These are phyloP conservation scores for Stemphylium beticola DNA, from an alignment of 2,329 filamentous ascomycete genomes.

Conservation along the genomic window DNA sequence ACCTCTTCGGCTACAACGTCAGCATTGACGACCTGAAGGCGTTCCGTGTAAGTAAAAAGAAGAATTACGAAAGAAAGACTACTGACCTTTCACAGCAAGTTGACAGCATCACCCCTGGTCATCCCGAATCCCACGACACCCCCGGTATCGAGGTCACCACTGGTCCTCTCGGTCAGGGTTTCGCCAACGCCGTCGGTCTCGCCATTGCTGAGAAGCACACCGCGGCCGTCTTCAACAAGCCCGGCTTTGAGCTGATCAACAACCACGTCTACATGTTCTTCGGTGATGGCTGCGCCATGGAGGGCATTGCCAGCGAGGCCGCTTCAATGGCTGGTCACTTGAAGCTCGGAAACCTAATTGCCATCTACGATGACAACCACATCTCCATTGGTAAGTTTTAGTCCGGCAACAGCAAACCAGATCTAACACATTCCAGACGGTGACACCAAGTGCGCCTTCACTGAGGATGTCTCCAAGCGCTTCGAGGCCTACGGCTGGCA, in stretches of 20 bases:
- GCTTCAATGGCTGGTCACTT: slow-evolving; percentile 92
- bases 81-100: slow-evolving; percentile 58
- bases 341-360: slow-evolving; percentile 96
- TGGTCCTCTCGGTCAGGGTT: slow-evolving; percentile 95
- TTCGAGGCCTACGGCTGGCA: slow-evolving; percentile 99
- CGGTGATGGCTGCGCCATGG: slow-evolving; percentile 98
- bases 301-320: slow-evolving; percentile 94
- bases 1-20: slow-evolving; percentile 90
- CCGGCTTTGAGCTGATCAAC: slow-evolving; percentile 86
- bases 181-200: slow-evolving; percentile 96
- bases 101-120: slow-evolving; percentile 87
- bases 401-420: background rate
- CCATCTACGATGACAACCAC: slow-evolving; percentile 98
- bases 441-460: slow-evolving; percentile 95
- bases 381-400: slow-evolving; percentile 73
- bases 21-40: slow-evolving; percentile 90
- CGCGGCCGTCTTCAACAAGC: slow-evolving; percentile 93
- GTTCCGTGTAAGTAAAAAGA: slow-evolving; percentile 78
- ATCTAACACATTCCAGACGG: slow-evolving; percentile 66
- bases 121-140: slow-evolving; percentile 96
- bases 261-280: slow-evolving; percentile 98
- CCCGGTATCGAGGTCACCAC: slow-evolving; percentile 98
- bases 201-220: slow-evolving; percentile 96
- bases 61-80: slow-evolving; percentile 51
- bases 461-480: slow-evolving; percentile 91